Evolutionary conservation across 2,329 filamentous ascomycete species (phyloP), one percentile per base, ranked within the genome.

Genomic region (Aspergillus versicolor): DNA sequence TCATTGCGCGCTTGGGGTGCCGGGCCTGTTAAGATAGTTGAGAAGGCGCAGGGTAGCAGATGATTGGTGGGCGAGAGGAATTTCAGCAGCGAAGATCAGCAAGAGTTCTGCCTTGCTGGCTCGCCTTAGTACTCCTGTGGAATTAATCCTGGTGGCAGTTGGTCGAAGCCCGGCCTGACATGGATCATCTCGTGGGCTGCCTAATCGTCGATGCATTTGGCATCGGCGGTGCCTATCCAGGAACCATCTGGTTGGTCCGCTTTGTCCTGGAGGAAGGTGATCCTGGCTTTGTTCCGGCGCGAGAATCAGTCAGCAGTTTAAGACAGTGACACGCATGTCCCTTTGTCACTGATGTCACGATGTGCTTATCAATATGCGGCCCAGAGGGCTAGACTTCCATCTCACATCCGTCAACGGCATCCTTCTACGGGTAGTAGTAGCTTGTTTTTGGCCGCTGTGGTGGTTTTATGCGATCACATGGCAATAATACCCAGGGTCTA

Each of bases 41-140:
- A 59, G 54, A 61, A 57, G 40, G 59, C 58, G 2, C 54, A 57
- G 49, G 60, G 53, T 22, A 46, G 17, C 34, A 40, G 3, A 37
- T 56, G 32, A 69, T 70, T 45, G 68, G 63, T 32, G 61, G 51
- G 8, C 51, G 27, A 12, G 57, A 59, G 21, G 49, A 56, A 61
- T 56, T 63, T 57, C 60, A 65, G 32, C 63, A 65, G 51, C 62
- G 52, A 63, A 61, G 54, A 72, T 65, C 64, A 58, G 59, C 68
- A 11, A 30, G 27, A 30, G 27, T 9, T 30, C 27, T 30, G 27
- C 27, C 27, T 30, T 30, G 24, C 6, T 27, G 8, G 3, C 24
- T 27, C 7, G 24, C 24, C 24, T 27, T 27, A 53, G 43, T 15
- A 32, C 61, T 61, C 42, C 57, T 62, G 61, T 59, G 59, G 61